Conservation (phyloP, 192 early-diverging fungal species). For the Podila horticola region DNA sequence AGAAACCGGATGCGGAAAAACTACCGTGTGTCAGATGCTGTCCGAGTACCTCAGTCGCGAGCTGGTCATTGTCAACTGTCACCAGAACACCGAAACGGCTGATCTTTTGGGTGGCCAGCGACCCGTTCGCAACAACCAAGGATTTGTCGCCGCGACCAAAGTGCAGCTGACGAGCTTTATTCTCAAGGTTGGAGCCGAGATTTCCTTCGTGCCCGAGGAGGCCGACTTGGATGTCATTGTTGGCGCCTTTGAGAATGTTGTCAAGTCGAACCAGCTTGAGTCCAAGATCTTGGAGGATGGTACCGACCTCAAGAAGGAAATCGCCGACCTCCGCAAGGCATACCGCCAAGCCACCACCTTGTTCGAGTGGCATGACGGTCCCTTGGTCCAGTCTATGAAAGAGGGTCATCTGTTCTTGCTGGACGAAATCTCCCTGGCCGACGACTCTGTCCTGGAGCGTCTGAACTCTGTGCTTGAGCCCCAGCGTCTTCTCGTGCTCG, state of each 20-base stretch:
- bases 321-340: conserved; percentile 21
- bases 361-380: conserved; percentile 98
- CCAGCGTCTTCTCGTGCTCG: conserved; percentile 81
- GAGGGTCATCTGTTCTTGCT: conserved; percentile 90
- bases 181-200: conserved; percentile 8
- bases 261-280: conserved; percentile 32
- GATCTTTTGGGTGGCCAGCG: conserved; percentile 96
- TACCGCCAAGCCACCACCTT: conserved; percentile 66
- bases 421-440: conserved; percentile 98
- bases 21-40: conserved; percentile 96
- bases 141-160: conserved; percentile 61
- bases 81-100: conserved; percentile 94
- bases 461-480: conserved; percentile 96
- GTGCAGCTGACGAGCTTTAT: conserved; percentile 49
- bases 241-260: conserved; percentile 36
- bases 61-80: conserved; percentile 94
- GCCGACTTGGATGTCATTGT: conserved; percentile 43
- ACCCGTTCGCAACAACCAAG: conserved; percentile 82
- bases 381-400: conserved; percentile 90
- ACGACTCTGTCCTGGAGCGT: conserved; percentile 97
- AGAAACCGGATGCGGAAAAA: conserved; percentile 99
- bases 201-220: conserved; percentile 28
- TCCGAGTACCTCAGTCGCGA: conserved; percentile 68
- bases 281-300: conserved; percentile 27
- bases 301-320: conserved; percentile 22